Evolutionary conservation across 805 yeast genomes (phyloP).

Genomic region (Candida andamanensis): DNA sequence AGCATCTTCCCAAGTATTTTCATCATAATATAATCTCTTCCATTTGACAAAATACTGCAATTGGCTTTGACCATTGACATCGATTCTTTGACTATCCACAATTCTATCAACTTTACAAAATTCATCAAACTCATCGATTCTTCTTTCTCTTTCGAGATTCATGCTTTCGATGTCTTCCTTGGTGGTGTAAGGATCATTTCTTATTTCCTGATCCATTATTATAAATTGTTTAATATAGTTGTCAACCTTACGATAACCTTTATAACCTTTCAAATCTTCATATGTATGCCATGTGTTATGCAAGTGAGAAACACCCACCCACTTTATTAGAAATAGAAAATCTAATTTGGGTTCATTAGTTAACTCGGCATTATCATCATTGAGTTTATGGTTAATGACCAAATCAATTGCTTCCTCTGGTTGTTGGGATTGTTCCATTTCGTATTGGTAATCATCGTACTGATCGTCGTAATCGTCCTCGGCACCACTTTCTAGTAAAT

Average conservation of each 20-base stretch:
- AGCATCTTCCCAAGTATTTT: slow-evolving; percentile 96
- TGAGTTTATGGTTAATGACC: slow-evolving; percentile 37
- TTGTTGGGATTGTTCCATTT: slow-evolving; percentile 20
- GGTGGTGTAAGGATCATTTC: slow-evolving; percentile 77
- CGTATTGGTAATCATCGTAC: slow-evolving; percentile 28
- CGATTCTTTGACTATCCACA: slow-evolving; percentile 74
- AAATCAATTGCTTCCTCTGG: slow-evolving; percentile 32
- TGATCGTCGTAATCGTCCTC: slow-evolving; percentile 27
- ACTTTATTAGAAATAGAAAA: slow-evolving; percentile 64
- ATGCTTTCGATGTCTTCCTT: slow-evolving; percentile 89
- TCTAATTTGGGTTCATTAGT: slow-evolving; percentile 54
- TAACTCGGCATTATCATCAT: slow-evolving; percentile 28
- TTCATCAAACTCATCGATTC: slow-evolving; percentile 77
- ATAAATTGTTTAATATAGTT: slow-evolving; percentile 82
- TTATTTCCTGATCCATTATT: slow-evolving; percentile 65
- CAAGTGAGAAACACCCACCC: slow-evolving; percentile 83
- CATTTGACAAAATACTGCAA: slow-evolving; percentile 87
- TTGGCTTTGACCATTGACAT: slow-evolving; percentile 59
- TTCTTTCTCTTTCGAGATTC: slow-evolving; percentile 85
- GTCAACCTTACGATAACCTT: slow-evolving; percentile 83
- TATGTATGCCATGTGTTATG: slow-evolving; percentile 94
- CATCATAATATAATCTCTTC: slow-evolving; percentile 90
- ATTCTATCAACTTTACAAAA: slow-evolving; percentile 85
- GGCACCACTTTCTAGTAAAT: slow-evolving; percentile 44
- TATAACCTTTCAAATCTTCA: slow-evolving; percentile 42